These are phyloP conservation scores for Tuber indicum DNA, from an alignment of 495 filamentous ascomycete genomes.

Conservation along the genomic window DNA sequence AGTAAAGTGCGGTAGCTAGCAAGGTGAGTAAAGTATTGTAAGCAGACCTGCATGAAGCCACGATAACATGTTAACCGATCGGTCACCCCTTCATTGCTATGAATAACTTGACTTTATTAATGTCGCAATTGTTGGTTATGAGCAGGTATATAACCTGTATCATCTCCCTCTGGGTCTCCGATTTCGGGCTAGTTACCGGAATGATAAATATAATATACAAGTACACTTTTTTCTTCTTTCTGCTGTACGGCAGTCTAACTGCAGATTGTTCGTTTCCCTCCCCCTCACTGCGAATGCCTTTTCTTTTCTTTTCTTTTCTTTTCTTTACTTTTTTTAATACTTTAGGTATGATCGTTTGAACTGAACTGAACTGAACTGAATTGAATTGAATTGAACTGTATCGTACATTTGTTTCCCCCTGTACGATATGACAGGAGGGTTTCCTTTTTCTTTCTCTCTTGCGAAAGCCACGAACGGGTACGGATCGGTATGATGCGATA, in stretches of 20 bases:
- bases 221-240: neutral
- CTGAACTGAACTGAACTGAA: neutral
- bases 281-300: neutral
- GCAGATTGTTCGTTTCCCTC: neutral
- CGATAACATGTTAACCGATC: neutral
- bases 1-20: neutral
- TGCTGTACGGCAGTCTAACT: neutral
- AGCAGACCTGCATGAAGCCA: neutral
- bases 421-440: neutral
- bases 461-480: neutral
- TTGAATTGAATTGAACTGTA: neutral
- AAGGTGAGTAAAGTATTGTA: neutral
- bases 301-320: neutral
- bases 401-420: neutral
- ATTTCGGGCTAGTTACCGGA: neutral
- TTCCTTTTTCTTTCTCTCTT: neutral
- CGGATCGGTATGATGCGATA: neutral
- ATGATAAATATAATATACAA: neutral
- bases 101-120: neutral
- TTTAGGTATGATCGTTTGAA: neutral
- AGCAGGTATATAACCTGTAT: neutral
- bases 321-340: neutral
- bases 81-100: neutral
- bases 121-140: neutral
- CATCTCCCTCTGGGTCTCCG: neutral